A percentile compares a stretch with the other conserved stretches of the same genome.
phyloP scores from a whole-genome alignment of 495 filamentous ascomycete genomes.

The Monascus purpureus region DNA sequence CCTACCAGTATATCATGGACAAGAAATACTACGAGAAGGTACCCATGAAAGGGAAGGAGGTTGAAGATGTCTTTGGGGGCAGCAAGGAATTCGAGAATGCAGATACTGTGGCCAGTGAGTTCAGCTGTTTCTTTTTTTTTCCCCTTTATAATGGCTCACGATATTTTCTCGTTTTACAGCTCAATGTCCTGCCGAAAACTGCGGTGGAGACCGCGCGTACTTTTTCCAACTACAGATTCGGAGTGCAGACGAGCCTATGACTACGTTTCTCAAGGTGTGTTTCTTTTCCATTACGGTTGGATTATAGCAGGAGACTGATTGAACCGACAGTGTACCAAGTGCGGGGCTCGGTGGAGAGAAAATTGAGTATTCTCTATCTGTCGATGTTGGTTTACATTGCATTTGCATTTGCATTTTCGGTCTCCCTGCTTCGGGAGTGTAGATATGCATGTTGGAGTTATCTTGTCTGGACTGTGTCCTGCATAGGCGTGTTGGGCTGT shows the following conservation, averaged over 20 bases:
- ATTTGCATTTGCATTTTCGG: too few relatives aligned
- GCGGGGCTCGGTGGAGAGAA: conserved; percentile 33
- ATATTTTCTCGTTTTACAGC: conserved; percentile 23
- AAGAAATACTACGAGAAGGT: conserved; percentile 64
- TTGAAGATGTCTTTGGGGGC: conserved; percentile 85
- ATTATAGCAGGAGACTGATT: too few relatives aligned
- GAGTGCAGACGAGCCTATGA: conserved; percentile 98
- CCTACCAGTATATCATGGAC: conserved; percentile 68
- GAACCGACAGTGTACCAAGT: conserved; percentile 26
- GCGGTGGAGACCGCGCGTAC: conserved; percentile 66
- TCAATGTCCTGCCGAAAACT: conserved; percentile 64
- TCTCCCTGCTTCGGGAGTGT: too few relatives aligned
- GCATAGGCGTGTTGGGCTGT: too few relatives aligned
- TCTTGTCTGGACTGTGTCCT: too few relatives aligned
- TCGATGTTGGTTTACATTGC: conserved; percentile 1
- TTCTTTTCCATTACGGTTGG: conserved; percentile 5
- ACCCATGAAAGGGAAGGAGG: conserved; percentile 59
- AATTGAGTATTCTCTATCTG: conserved; percentile 12
- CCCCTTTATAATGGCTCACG: too few relatives aligned
- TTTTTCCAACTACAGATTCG: conserved; percentile 96
- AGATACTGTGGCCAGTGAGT: conserved; percentile 54
- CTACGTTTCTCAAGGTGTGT: conserved; percentile 77
- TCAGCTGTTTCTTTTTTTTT: too few relatives aligned
- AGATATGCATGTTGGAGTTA: too few relatives aligned
- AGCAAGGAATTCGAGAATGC: conserved; percentile 81